phyloP scores from a whole-genome alignment of 164 flowering plant genomes.

The Macadamia integrifolia region DNA sequence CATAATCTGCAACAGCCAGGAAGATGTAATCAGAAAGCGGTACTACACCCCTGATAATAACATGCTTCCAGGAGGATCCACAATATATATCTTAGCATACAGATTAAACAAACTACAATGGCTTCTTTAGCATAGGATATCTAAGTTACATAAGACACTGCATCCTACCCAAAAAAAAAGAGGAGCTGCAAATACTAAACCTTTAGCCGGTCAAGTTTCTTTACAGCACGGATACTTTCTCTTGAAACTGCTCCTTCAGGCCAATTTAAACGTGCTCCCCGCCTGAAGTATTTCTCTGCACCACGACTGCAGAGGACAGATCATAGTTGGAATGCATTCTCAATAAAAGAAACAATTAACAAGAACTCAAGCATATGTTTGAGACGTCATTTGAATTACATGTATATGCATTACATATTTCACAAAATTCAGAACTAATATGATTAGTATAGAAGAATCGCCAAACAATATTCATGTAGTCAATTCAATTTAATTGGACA shows the following conservation, averaged over 20 bases:
- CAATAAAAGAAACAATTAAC: not conserved
- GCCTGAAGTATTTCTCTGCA: slow-evolving; percentile 60
- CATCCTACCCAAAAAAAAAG: no score
- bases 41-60: not conserved
- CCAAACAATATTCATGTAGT: no score
- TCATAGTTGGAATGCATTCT: not conserved
- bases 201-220: slow-evolving; percentile 59
- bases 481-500: no score
- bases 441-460: no score
- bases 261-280: slow-evolving; percentile 65
- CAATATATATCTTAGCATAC: no score
- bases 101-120: not conserved
- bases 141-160: no score
- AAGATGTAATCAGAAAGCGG: not conserved
- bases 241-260: slow-evolving; percentile 87
- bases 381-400: not conserved
- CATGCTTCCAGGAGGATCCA: not conserved
- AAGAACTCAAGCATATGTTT: not conserved
- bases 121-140: not conserved
- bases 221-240: slow-evolving; percentile 76
- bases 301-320: slow-evolving; percentile 36
- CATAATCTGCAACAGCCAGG: slow-evolving; percentile 44
- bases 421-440: no score
- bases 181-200: slow-evolving; percentile 19
- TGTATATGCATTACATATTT: not conserved